These are phyloP conservation scores for Gossypium mustelinum DNA, from an alignment of 345 rosid species.

Conservation along the genomic window DNA sequence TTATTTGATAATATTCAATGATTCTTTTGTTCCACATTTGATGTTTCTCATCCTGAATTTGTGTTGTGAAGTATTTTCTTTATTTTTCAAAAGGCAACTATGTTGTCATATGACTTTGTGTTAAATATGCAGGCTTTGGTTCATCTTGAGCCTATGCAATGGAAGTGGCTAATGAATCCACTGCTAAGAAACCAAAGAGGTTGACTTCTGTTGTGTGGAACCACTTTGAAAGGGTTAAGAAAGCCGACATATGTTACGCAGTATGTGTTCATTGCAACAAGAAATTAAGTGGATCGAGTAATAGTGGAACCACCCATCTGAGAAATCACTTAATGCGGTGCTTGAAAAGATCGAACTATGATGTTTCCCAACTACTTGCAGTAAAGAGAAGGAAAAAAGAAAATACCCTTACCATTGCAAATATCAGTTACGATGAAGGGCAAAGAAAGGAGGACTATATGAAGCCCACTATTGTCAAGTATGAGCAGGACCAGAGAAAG, in stretches of 20 bases:
- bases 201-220: conserved; percentile 7
- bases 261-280: conserved; percentile 85
- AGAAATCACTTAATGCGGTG: conserved; percentile 92
- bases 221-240: conserved; percentile 65
- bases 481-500: conserved; percentile 65
- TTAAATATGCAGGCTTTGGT: conserved; percentile 31
- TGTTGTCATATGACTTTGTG: conserved; percentile 8
- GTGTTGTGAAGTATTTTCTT: not conserved
- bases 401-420: conserved; percentile 41
- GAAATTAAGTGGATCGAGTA: conserved; percentile 92
- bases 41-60: not conserved
- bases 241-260: conserved; percentile 86
- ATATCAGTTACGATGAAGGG: conserved; percentile 20
- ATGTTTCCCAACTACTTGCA: conserved; percentile 76
- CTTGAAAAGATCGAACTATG: conserved; percentile 76
- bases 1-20: not conserved
- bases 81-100: not conserved
- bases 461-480: conserved; percentile 34
- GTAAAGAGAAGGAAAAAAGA: conserved; percentile 83
- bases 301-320: conserved; percentile 92
- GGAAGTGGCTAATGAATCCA: conserved; percentile 64
- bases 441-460: not conserved
- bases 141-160: conserved; percentile 37
- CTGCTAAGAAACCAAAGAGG: conserved; percentile 45
- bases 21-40: not conserved